phyloP scores from a whole-genome alignment of 352 stramenopile genomes.

The Plasmopara viticola region DNA sequence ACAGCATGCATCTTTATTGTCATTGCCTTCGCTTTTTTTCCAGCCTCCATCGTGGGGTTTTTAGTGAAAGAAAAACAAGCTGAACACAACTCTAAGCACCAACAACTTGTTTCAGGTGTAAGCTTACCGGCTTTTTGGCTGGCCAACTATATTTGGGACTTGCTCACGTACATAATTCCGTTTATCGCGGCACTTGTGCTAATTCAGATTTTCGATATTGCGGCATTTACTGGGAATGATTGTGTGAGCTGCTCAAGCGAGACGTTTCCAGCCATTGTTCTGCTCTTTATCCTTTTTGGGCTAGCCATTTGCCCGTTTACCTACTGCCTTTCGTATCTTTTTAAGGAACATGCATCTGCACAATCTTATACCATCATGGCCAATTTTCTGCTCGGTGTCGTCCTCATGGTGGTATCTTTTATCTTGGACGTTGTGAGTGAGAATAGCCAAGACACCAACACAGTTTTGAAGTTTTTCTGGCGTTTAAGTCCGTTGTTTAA shows the following conservation, averaged over 20 bases:
- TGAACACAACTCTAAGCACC: conserved; percentile 92
- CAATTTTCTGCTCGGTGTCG: conserved; percentile 54
- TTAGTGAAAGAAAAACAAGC: conserved; percentile 92
- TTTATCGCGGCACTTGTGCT: conserved; percentile 33
- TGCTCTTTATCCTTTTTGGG: conserved; percentile 56
- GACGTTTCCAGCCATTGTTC: conserved; percentile 37
- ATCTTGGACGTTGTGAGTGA: conserved; percentile 37
- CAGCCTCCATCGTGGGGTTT: conserved; percentile 88
- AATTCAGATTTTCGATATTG: conserved; percentile 47
- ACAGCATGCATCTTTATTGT: conserved; percentile 80
- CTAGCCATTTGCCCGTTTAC: conserved; percentile 51
- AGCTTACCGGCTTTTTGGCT: conserved; percentile 92
- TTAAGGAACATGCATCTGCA: conserved; percentile 45
- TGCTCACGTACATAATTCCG: conserved; percentile 84
- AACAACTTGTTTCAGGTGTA: conserved; percentile 92
- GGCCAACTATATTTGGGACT: conserved; percentile 91
- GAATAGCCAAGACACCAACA: conserved; percentile 39
- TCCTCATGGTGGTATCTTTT: conserved; percentile 55
- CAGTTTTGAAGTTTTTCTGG: conserved; percentile 67
- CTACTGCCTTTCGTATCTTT: conserved; percentile 58
- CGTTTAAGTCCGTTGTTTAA: conserved; percentile 52
- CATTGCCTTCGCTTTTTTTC: conserved; percentile 88
- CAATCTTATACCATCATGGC: conserved; percentile 62
- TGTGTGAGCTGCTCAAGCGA: conserved; percentile 40
- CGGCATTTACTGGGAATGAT: conserved; percentile 37